Evolutionary conservation across 805 yeast species (phyloP), one percentile per base, ranked within the genome.

Genomic region (Saccharomycopsis javanensis): DNA sequence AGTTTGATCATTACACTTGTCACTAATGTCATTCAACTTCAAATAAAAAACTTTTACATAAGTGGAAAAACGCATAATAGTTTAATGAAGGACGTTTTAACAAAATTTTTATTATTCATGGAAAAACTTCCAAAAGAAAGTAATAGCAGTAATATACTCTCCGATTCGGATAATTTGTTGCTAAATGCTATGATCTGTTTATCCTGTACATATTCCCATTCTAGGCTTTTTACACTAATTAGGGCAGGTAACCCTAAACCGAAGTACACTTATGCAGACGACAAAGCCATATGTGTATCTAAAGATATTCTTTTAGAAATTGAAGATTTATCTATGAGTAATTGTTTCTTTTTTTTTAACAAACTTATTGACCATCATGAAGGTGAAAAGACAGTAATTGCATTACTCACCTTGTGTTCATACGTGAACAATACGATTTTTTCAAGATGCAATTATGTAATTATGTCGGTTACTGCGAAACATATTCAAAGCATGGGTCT

Each of bases 261-360:
- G 4, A 33, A 31, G 20, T 33, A 51, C 16, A 30, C 30, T 18
- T 25, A 30, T 18, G 54, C 37, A 8, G 42, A 28, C 4, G 31
- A 48, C 8, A 30, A 20, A 18, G 45, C 45, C 18, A 27, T 55
- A 18, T 28, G 20, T 25, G 35, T 42, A 28, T 55, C 58, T 11
- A 51, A 34, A 23, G n/a, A 52, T 7, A 37, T 30, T 31, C 23
- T 58, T 11, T 48, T 23, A 15, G 56, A 55, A 34, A 20, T 59
- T 20, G 61, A 59, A 16, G 18, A 34, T n/a, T 38, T 20, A 18
- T 31, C 59, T 2, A 53, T 59, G 59, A 59, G 54, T 23, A 56
- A 56, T 31, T 59, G 61, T 31, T 59, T 59, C 27, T 56, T 50
- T 37, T 56, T 56, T 45, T 56, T 59, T 25, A 48, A 48, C 7